Base-by-base conservation (phyloP, 140 eudicot species). In the Stevia rebaudiana region DNA sequence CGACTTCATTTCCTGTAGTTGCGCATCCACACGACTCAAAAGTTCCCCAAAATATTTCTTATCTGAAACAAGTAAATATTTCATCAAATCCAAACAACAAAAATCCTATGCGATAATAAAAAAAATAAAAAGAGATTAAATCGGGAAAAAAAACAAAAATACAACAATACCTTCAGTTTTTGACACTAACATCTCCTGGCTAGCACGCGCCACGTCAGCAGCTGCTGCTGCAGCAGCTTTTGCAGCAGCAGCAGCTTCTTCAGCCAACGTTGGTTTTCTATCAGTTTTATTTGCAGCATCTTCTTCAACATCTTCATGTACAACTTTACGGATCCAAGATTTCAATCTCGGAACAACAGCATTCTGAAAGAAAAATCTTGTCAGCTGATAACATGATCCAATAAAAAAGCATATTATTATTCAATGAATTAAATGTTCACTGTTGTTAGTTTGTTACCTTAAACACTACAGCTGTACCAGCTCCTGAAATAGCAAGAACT, bases 191-290 rank as follows among this genome's bases (percentile, higher is more conserved):
- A 92, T 85, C 44, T 88, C 96, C 72, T 88, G 92, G 70, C 94
- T 92, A 23, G 90, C 89, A 69, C 82, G 86, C 18, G 96, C 98
- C 42, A 85, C 95, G 42, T 87, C 98, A 77, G 95, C 67, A 9
- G 98, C 95, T 8, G 98, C 95, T 0, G 94, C 88, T 0, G 97
- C 95, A 13, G 95, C 95, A 18, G 91, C 83, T 81, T 90, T 90
- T 63, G 98, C 96, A 70, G 96, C 94, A 60, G 89, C 84, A 35
- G 96, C 84, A 51, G 98, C 86, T 78, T 92, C 98, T 79, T 87
- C 92, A 30, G 86, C 90, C 65, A 78, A 8, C 63, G 81, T 85
- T 51, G 96, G 87, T 30, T 81, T 88, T 65, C 71, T 9, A 28
- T 74, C 41, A 21, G 77, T 44, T 77, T 73, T 69, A 65, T 75